Evolutionary conservation across 2,329 filamentous ascomycete species (phyloP).

Genomic region (Ascochyta pisi): DNA sequence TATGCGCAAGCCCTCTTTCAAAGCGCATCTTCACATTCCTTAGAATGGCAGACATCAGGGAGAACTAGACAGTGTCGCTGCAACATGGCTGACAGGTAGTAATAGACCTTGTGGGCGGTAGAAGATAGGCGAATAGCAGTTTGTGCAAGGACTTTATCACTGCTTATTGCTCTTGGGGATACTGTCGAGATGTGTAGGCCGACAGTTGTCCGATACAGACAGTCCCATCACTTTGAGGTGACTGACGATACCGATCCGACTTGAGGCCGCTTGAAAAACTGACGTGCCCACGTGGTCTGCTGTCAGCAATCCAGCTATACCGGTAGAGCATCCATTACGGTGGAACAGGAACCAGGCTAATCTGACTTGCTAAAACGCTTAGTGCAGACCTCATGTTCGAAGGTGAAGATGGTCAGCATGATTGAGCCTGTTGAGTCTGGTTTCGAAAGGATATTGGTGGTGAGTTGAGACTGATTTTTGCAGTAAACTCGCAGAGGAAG

Average conservation of each 20-base stretch:
- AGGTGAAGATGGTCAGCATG: no score
- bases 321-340: neutral
- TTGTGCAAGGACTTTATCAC: no score
- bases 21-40: conserved; percentile 1
- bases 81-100: neutral
- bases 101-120: neutral
- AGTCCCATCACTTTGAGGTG: neutral
- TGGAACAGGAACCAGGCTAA: neutral
- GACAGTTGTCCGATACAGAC: no score
- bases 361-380: neutral
- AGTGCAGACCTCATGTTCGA: neutral
- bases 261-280: neutral
- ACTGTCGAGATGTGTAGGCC: neutral
- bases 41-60: neutral
- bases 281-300: neutral
- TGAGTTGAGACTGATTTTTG: no score
- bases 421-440: no score
- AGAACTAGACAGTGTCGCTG: neutral
- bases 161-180: no score
- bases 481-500: no score
- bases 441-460: no score
- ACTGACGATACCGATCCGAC: neutral
- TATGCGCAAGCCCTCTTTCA: neutral
- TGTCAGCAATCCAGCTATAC: neutral
- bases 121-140: neutral